phyloP scores from a whole-genome alignment of 2,329 filamentous ascomycete genomes.

The Monilinia fructicola region DNA sequence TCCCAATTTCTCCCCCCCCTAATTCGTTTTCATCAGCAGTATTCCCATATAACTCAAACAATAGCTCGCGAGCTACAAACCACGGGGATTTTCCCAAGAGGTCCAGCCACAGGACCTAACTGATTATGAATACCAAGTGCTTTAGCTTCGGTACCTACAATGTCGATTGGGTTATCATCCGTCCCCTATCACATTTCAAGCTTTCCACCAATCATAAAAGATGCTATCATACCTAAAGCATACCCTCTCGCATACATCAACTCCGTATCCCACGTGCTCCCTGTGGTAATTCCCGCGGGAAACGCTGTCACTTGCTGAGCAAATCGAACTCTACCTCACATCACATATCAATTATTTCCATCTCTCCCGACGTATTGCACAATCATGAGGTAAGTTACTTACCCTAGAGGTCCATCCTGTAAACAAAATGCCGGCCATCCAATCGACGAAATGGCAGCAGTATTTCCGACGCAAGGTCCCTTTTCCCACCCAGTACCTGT shows the following conservation, averaged over 20 bases:
- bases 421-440: constrained; percentile 73
- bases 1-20: constrained; percentile 83
- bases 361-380: background rate
- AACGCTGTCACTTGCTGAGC: constrained; percentile 72
- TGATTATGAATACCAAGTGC: constrained; percentile 71
- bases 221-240: constrained; percentile 56
- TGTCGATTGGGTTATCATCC: constrained; percentile 3
- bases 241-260: constrained; percentile 70
- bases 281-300: constrained; percentile 75
- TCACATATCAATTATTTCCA: background rate
- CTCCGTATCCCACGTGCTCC: constrained; percentile 75
- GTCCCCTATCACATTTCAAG: background rate
- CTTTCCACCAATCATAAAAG: background rate
- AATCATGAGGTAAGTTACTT: constrained; percentile 13
- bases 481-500: constrained; percentile 76
- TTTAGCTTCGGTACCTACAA: constrained; percentile 63
- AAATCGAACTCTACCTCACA: constrained; percentile 54
- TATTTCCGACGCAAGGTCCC: constrained; percentile 67
- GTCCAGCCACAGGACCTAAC: constrained; percentile 73
- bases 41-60: background rate
- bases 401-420: constrained; percentile 76
- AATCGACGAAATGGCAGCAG: constrained; percentile 54
- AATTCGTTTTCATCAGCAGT: constrained; percentile 44
- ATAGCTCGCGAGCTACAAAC: constrained; percentile 22
- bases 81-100: constrained; percentile 67